phyloP scores from a whole-genome alignment of 495 filamentous ascomycete species.

The Aspergillus sclerotiicarbonarius region DNA sequence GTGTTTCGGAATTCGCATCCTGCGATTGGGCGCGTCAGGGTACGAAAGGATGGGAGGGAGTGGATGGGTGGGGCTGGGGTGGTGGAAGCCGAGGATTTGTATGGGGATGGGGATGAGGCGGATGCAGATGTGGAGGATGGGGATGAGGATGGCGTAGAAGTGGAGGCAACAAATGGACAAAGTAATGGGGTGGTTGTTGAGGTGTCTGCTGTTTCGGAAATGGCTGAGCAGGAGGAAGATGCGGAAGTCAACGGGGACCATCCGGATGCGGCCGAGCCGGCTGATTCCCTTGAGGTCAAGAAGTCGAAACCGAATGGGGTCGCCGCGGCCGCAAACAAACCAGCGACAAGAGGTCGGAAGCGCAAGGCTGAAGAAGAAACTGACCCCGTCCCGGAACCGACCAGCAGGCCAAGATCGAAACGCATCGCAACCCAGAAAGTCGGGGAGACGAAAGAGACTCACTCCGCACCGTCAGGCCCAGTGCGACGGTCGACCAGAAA shows the following conservation, averaged over 20 bases:
- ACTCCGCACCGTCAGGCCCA: slow-evolving; percentile 21
- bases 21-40: slow-evolving; percentile 26
- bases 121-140: slow-evolving; percentile 5
- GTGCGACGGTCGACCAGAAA: slow-evolving; percentile 37
- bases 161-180: neutral
- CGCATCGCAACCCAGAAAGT: slow-evolving; percentile 28
- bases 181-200: neutral
- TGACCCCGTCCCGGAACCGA: slow-evolving; percentile 9
- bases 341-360: slow-evolving; percentile 28
- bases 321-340: neutral
- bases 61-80: neutral
- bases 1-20: slow-evolving; percentile 43
- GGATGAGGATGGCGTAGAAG: slow-evolving; percentile 1
- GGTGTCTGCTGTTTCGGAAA: slow-evolving; percentile 11
- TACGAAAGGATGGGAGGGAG: slow-evolving; percentile 15
- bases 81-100: neutral
- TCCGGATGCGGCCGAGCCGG: neutral
- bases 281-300: neutral
- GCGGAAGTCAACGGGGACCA: slow-evolving; percentile 21
- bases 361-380: slow-evolving; percentile 33
- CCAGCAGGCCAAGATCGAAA: slow-evolving; percentile 26
- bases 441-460: slow-evolving; percentile 9
- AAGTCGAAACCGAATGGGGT: neutral
- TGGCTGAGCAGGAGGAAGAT: slow-evolving; percentile 16
- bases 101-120: neutral